Base-by-base conservation (phyloP, 306 rosid species). In the Citrullus colocynthis region DNA sequence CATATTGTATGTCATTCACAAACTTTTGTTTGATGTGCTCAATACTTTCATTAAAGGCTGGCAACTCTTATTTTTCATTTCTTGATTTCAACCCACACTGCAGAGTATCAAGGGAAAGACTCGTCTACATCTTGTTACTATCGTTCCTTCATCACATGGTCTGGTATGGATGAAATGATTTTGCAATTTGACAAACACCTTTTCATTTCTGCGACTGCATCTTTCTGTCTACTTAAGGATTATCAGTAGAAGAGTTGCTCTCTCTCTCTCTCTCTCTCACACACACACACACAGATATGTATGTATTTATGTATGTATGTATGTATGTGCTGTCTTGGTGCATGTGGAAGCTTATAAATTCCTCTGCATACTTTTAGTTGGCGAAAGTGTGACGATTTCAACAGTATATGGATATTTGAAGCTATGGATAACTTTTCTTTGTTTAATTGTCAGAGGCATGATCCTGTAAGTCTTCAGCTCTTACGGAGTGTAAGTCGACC, bases 401-500 rank as follows among this genome's bases (percentile, higher is more conserved):
- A 34, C 44, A 8, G 80, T 74, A 74, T 62, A 59, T 76, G 56
- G 14, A 64, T 62, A 58, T 81, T 69, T 84, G 54, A 88, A 57
- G 51, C 80, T 24, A 21, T 48, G 64, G 55, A 65, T 52, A 78
- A 58, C 63, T 62, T 24, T 76, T 71, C 57, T 80, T 66, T 80
- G 75, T 84, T 67, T 85, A 81, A 86, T 88, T 78, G 36, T 83
- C 87, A 87, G 90, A 85, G 88, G 79, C 90, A 80, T 57, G 86
- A 90, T 83, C 63, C 90, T 24, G 88, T 85, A 81, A 84, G 89
- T 69, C 86, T 88, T 80, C 89, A 83, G 81, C 91, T 83, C 69
- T 81, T 90, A 45, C 80, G 90, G 70, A 80, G 86, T 74, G 80
- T 84, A 20, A 87, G 78, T 74, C 82, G 83, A 49, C 96, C 98